phyloP scores from a whole-genome alignment of 78 protist species.

The Dictyostelium intermedium region DNA sequence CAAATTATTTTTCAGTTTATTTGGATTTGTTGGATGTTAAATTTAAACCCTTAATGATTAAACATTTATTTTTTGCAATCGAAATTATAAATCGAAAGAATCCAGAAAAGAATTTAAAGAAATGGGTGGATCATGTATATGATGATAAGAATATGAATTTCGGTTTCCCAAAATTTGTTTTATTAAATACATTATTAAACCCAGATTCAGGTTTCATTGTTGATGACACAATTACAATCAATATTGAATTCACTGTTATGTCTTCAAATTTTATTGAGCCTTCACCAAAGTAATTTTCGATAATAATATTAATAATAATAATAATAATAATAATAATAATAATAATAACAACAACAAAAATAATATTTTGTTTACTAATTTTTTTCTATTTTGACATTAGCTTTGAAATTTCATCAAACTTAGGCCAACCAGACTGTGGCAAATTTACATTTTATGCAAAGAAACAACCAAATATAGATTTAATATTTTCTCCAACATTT shows the following conservation, averaged over 20 bases:
- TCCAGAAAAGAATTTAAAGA: constrained; percentile 71
- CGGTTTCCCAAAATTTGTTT: constrained; percentile 79
- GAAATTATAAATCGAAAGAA: constrained; percentile 67
- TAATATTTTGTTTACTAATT: not conserved
- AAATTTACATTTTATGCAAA: constrained; percentile 47
- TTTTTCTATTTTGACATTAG: not conserved
- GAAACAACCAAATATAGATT: constrained; percentile 61
- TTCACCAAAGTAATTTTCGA: constrained; percentile 42
- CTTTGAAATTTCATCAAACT: constrained; percentile 61
- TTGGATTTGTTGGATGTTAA: constrained; percentile 72
- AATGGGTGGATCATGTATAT: constrained; percentile 72
- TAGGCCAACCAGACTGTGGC: constrained; percentile 71
- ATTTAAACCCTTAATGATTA: constrained; percentile 64
- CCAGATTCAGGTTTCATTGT: constrained; percentile 55
- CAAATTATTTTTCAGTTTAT: constrained; percentile 74
- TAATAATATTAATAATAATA: not conserved
- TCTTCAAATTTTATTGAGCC: constrained; percentile 55
- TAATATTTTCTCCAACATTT: constrained; percentile 67
- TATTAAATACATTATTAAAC: constrained; percentile 36
- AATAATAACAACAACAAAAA: not conserved
- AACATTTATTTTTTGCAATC: constrained; percentile 75
- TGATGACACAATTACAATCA: constrained; percentile 67
- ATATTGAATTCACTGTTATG: constrained; percentile 81
- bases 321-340: not conserved
- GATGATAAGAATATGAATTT: constrained; percentile 77